Base-by-base conservation (phyloP, 2,329 filamentous ascomycete species). In the Laburnicola sp. region DNA sequence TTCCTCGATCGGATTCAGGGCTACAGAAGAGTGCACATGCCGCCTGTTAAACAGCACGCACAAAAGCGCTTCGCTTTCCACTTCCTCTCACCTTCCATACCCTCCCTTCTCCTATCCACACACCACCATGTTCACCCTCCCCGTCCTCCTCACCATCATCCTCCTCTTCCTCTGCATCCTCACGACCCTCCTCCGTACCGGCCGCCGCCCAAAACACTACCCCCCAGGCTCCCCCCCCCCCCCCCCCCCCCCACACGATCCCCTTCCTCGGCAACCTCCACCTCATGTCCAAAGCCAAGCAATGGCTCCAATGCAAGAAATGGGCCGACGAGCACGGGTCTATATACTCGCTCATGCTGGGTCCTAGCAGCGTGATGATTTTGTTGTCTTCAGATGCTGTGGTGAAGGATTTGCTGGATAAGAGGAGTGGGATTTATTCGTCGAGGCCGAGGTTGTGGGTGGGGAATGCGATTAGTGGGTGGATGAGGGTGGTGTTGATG, bases 311-410 rank as follows among this genome's bases (percentile, higher is more conserved):
- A 50, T 80, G 80, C 49, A 64, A 78, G 35, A 75, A 78, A 59
- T 83, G 81, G 81, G 79, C 80, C 0, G 56, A 75, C 2, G 71
- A 81, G 57, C 82, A 82, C 41, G 76, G 80, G 0, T 76, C 78
- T 0, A 63, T 83, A 0, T 83, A 79, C 63, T 78, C 75, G 3
- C 66, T 82, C 6, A 79, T 81, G 3, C 64, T 82, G 0, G 80
- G 80, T 1, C 76, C 75, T 2, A 37, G 23, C 0, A 73, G 75
- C 30, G 67, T 71, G 3, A 63, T 80, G 56, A 70, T 82, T 8
- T 75, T 82, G 0, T 59, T 83, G n/a, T 76, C 72, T 0, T 75
- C 70, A 0, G 74, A 76, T 22, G 45, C 70, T 40, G 74, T 71
- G 0, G 73, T 81, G 34, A 81, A 79, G 42, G 80, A 82, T 6